phyloP scores from a whole-genome alignment of 371 early-diverging fungal genomes.

The Zychaea mexicana region DNA sequence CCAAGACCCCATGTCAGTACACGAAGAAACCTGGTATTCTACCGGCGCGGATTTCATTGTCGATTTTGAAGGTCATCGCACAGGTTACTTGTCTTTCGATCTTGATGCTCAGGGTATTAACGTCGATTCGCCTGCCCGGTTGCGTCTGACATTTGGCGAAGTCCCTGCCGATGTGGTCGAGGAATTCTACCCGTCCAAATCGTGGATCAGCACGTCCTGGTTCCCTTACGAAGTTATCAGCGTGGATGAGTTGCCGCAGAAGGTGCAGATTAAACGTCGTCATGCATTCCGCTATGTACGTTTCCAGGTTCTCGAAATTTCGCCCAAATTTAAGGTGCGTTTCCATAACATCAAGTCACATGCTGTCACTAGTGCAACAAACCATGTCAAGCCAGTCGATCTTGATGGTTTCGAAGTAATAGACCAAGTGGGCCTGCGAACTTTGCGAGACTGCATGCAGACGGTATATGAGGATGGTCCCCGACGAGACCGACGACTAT shows the following conservation, averaged over 20 bases:
- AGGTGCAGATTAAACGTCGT: neutral
- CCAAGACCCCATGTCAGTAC: neutral
- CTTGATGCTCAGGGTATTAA: neutral
- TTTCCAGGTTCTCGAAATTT: neutral
- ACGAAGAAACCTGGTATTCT: neutral
- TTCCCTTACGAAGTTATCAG: neutral
- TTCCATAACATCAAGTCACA: neutral
- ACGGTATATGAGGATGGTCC: neutral
- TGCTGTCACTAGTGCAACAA: neutral
- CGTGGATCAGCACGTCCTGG: neutral
- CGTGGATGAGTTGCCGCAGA: neutral
- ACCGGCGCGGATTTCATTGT: neutral
- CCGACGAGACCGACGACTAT: neutral
- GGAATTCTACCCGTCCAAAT: neutral
- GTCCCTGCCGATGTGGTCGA: neutral
- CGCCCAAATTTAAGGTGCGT: neutral
- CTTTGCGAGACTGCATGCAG: neutral
- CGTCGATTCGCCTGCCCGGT: neutral
- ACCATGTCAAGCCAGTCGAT: neutral
- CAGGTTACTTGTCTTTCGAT: neutral
- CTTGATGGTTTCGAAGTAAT: neutral
- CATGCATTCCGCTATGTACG: neutral
- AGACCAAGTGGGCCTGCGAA: neutral
- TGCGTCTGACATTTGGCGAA: neutral
- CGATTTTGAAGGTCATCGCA: neutral